Base-by-base conservation (phyloP, 768 basidiomycete species). In the Erythrobasidium yunnanense region DNA sequence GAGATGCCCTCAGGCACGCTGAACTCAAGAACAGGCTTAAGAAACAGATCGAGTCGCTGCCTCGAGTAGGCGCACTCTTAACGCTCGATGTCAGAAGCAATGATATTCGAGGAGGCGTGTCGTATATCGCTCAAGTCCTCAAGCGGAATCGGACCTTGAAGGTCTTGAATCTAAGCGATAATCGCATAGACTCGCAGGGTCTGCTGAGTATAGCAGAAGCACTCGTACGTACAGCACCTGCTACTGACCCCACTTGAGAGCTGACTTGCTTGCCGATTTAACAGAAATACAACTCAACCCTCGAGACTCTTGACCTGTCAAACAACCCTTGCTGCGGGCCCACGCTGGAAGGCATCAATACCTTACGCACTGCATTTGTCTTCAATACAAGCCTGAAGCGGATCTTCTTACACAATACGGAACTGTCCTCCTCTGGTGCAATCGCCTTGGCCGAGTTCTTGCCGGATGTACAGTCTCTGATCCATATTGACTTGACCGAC, bases 391-490 rank as follows among this genome's bases (percentile, higher is more conserved):
- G 88, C 0, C 82, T 99, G 33, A 96, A 93, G 73, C 85, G 95
- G 0, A 78, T 99, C 47, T 96, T 95, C 79, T 81, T 97, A 22
- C 87, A 89, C 5, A 83, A 85, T 1, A 95, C 92, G 0, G 79
- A 80, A 2, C 81, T 97, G 73, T 82, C 83, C 0, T 87, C 88
- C 0, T 79, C 85, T 0, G 91, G 90, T 1, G 92, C 93, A 0
- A 97, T 97, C 69, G 87, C 90, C 0, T 82, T 97, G 1, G 95
- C 93, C 1, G 93, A 97, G 75, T 97, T 95, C 78, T 82, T 97
- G 0, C 91, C 92, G 0, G 92, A 97, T 75, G 85, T 88, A 0
- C 82, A 81, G 18, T 87, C 86, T 0, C 80, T 99, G 3, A 80
- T 96, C 0, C 92, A 97, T 75, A 84, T 99, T 58, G 95, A 96